Base-by-base conservation (phyloP, 2,329 filamentous ascomycete species). In the Calonectria naviculata region DNA sequence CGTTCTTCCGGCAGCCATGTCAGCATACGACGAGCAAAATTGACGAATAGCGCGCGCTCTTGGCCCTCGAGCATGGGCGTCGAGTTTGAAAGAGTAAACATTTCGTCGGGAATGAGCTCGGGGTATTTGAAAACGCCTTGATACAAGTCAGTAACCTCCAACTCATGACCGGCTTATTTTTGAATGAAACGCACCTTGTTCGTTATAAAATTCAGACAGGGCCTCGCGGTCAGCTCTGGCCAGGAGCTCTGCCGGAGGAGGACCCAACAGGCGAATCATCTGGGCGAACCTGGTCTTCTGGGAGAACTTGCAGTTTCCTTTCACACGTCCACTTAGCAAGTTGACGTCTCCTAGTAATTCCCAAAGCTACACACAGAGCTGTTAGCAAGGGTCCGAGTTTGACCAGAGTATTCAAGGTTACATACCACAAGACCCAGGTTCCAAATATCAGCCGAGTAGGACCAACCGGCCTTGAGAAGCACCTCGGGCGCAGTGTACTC, bases 401-500 rank as follows among this genome's bases (percentile, higher is more conserved):
- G 10, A 1, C 12, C 9, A n/a, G 19, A 26, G 15, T 49, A 2
- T 3, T 13, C 5, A 3, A 8, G 4, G 21, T 17, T 21, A 73
- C 75, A 49, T 73, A 80, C 78, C 71, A 81, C 78, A 5, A 78
- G 74, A 21, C 78, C 80, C 9, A 82, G 49, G 47, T 80, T 80
- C 78, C 78, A 80, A 19, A 80, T 79, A 62, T 82, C 81, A 12
- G 75, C 77, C n/a, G 79, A 72, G 54, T 81, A 82, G 10, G 74
- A 75, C 81, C 80, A 82, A 7, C 74, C 78, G 6, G 76, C 73
- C 66, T 74, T 75, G 9, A 82, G 75, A 68, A 80, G 72, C 6
- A 81, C 79, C 65, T 82, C 80, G 13, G 80, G 81, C 1, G 79
- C 79, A 1, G 72, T 75, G 65, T 80, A 82, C 62, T 81, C 75